These are phyloP conservation scores for Malassezia caprae DNA, from an alignment of 1,284 basidiomycete genomes.

Conservation along the genomic window DNA sequence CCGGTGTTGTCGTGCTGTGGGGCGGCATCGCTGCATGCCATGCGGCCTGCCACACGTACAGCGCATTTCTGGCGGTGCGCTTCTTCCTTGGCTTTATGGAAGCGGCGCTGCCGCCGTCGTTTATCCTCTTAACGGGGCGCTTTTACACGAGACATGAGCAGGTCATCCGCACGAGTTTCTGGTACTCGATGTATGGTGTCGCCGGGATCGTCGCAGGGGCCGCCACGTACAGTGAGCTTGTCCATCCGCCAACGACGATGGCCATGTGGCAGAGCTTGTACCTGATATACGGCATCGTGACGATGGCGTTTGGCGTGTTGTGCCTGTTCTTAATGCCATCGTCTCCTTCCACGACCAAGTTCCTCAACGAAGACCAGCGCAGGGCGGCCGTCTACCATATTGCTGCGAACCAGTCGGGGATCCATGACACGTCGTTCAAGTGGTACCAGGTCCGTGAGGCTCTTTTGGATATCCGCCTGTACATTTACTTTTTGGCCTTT, in stretches of 20 bases:
- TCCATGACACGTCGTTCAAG: slow-evolving; percentile 57
- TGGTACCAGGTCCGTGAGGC: slow-evolving; percentile 53
- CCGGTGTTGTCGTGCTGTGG: slow-evolving; percentile 14
- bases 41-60: slow-evolving; percentile 32
- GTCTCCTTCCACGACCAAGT: slow-evolving; percentile 24
- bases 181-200: slow-evolving; percentile 34
- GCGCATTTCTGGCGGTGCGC: slow-evolving; percentile 26
- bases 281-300: slow-evolving; percentile 30
- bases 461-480: slow-evolving; percentile 51
- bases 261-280: slow-evolving; percentile 36
- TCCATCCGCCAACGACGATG: slow-evolving; percentile 18
- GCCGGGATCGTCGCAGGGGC: slow-evolving; percentile 32
- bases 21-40: slow-evolving; percentile 23
- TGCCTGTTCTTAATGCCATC: slow-evolving; percentile 28
- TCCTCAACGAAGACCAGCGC: slow-evolving; percentile 52
- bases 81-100: slow-evolving; percentile 43
- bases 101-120: slow-evolving; percentile 23
- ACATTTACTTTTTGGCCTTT: slow-evolving; percentile 25
- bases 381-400: slow-evolving; percentile 55
- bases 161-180: slow-evolving; percentile 25
- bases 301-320: slow-evolving; percentile 26
- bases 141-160: slow-evolving; percentile 32
- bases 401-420: slow-evolving; percentile 53
- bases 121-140: slow-evolving; percentile 28
- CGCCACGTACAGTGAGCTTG: slow-evolving; percentile 28